A percentile compares a stretch with the other conserved stretches of the same genome.
phyloP scores from a whole-genome alignment of 371 early-diverging fungal species.

The Cladochytrium tenue region DNA sequence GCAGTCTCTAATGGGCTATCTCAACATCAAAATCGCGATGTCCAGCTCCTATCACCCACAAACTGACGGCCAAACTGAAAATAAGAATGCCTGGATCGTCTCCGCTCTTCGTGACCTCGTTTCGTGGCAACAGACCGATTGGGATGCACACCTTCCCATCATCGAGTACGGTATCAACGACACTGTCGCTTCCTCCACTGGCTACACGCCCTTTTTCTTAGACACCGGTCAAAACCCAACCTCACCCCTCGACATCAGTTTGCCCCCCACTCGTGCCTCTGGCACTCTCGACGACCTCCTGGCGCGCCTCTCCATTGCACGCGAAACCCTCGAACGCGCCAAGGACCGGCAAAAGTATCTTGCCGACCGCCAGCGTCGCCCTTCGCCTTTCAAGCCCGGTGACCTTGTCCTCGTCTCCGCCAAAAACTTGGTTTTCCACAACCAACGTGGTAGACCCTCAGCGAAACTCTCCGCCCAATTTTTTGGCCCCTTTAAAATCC shows the following conservation, averaged over 20 bases:
- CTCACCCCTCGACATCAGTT: conserved; percentile 11
- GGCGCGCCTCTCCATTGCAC: conserved; percentile 7
- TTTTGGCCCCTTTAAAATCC: too few species aligned
- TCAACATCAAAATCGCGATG: conserved; percentile 33
- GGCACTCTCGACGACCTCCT: conserved; percentile 1
- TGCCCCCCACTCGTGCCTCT: not conserved
- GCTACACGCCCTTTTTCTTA: conserved; percentile 28
- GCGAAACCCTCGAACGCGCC: conserved; percentile 8
- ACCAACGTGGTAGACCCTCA: too few species aligned
- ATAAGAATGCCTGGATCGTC: conserved; percentile 15
- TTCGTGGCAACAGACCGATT: conserved; percentile 16
- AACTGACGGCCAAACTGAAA: conserved; percentile 59
- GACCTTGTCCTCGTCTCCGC: too few species aligned
- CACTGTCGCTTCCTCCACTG: conserved; percentile 18
- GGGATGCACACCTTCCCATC: conserved; percentile 21
- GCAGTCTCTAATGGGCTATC: conserved; percentile 15
- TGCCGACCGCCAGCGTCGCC: too few species aligned
- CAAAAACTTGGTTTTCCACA: too few species aligned
- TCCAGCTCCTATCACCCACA: conserved; percentile 54
- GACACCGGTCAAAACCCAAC: conserved; percentile 18
- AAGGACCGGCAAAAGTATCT: conserved; percentile 15
- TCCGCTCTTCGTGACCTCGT: conserved; percentile 6
- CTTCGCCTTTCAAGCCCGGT: too few species aligned
- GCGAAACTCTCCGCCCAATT: too few species aligned
- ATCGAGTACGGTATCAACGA: conserved; percentile 29